A percentile compares a stretch with the other conserved stretches of the same genome.
phyloP scores from a whole-genome alignment of 2,329 filamentous ascomycete genomes.

The Calonectria hongkongensis region DNA sequence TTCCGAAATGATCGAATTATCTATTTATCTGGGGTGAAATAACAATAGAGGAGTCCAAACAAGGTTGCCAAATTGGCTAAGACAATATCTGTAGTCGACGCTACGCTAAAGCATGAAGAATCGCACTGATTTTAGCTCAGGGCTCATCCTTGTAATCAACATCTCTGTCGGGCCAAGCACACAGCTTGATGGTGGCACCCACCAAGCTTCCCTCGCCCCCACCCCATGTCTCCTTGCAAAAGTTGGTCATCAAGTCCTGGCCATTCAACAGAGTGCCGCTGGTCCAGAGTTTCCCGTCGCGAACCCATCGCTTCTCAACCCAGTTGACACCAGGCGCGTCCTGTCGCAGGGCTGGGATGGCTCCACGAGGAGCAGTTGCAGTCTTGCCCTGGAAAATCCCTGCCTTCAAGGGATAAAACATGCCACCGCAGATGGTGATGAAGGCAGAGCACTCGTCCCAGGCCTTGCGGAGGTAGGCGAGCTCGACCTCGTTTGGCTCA shows the following conservation, averaged over 20 bases:
- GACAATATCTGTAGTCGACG: no score
- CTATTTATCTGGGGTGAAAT: no score
- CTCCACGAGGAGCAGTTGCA: constrained; percentile 58
- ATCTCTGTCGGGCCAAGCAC: constrained; percentile 56
- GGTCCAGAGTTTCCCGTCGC: constrained; percentile 62
- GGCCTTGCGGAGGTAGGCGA: constrained; percentile 60
- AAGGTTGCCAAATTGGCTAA: no score
- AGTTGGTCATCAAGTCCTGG: constrained; percentile 58
- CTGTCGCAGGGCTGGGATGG: constrained; percentile 54
- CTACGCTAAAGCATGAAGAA: no score
- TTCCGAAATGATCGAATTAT: no score
- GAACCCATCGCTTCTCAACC: constrained; percentile 61
- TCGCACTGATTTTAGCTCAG: background rate
- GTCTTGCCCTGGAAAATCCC: constrained; percentile 62
- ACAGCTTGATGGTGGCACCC: constrained; percentile 43
- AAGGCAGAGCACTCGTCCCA: constrained; percentile 61
- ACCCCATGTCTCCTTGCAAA: constrained; percentile 56
- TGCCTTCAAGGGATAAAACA: constrained; percentile 56
- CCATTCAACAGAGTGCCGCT: constrained; percentile 60
- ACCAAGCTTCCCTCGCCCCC: constrained; percentile 47
- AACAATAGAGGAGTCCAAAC: no score
- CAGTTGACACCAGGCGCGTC: constrained; percentile 58
- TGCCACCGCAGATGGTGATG: constrained; percentile 63
- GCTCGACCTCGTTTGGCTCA: constrained; percentile 57
- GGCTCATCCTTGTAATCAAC: constrained; percentile 58